These are phyloP conservation scores for Aspergillus ruber DNA, from an alignment of 2,329 filamentous ascomycete genomes.

Conservation along the genomic window DNA sequence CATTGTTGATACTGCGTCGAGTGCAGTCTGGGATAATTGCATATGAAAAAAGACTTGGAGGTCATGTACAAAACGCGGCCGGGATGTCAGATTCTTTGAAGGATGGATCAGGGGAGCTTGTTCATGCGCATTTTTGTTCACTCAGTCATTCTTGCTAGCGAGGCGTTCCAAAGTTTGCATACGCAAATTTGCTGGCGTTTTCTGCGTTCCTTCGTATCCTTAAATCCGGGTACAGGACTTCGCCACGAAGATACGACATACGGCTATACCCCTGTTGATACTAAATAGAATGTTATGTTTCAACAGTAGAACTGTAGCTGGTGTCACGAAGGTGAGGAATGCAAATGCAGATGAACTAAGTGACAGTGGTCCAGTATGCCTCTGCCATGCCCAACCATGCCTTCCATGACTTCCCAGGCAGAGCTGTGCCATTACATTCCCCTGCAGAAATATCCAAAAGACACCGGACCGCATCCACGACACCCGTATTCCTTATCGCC, in stretches of 20 bases:
- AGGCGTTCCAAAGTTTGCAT: conserved; percentile 14
- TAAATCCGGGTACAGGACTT: not conserved
- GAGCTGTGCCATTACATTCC: not conserved
- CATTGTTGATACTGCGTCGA: too few relatives aligned
- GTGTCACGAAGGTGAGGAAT: not conserved
- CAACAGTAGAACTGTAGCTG: not conserved
- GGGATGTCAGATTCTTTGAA: too few relatives aligned
- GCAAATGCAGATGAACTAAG: too few relatives aligned
- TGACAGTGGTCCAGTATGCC: conserved; percentile 14
- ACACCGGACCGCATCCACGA: conserved; percentile 6
- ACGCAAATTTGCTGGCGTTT: conserved; percentile 4
- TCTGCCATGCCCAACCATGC: conserved; percentile 19
- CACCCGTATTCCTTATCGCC: conserved; percentile 16
- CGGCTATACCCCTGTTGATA: not conserved
- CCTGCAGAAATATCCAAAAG: not conserved
- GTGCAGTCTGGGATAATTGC: too few relatives aligned
- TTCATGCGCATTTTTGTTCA: not conserved
- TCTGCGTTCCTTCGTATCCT: conserved; percentile 3
- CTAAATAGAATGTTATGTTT: not conserved
- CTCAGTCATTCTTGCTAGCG: not conserved
- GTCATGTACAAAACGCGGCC: too few relatives aligned
- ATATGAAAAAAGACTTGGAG: too few relatives aligned
- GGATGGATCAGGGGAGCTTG: not conserved
- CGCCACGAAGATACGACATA: not conserved
- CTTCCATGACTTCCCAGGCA: conserved; percentile 16